Percentiles rank a stretch among this genome's conserved stretches.
These are phyloP conservation scores for Lepidium aucheri DNA, from an alignment of 345 rosid species.

Conservation along the genomic window DNA sequence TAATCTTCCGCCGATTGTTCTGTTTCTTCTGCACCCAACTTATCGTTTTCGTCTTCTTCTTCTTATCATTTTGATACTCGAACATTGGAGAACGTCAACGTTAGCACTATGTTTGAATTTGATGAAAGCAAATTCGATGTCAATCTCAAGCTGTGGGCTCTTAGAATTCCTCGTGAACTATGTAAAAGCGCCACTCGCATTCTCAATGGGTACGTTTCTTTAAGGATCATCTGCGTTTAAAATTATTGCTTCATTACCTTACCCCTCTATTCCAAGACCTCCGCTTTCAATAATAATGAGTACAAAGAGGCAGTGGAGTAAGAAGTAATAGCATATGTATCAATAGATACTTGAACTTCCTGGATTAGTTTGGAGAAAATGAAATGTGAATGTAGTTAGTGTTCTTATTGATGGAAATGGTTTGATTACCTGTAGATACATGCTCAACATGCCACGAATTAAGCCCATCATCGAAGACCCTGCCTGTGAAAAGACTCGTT, in stretches of 20 bases:
- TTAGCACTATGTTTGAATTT: conserved; percentile 48
- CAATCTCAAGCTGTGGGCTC: conserved; percentile 61
- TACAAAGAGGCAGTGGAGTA: background rate
- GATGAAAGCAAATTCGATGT: conserved; percentile 78
- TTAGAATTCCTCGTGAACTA: conserved; percentile 74
- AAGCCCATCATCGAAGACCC: conserved; percentile 84
- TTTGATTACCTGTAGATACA: conserved; percentile 41
- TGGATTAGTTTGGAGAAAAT: background rate
- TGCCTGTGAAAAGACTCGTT: conserved; percentile 50
- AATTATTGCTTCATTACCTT: background rate
- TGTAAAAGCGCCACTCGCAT: conserved; percentile 54
- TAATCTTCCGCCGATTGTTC: background rate
- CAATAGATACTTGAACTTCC: background rate
- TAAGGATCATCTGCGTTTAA: background rate
- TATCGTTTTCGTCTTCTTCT: background rate
- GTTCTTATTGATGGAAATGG: conserved; percentile 9
- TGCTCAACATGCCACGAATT: conserved; percentile 71
- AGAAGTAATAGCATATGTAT: background rate
- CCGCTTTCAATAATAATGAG: background rate
- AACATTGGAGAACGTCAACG: background rate
- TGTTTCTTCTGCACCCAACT: background rate
- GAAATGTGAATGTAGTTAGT: background rate
- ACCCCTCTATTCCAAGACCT: background rate
- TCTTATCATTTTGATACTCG: background rate
- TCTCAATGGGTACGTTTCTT: conserved; percentile 57